Percentiles rank a stretch among this genome's conserved stretches.
These are phyloP conservation scores for Mycena latifolia DNA, from an alignment of 768 basidiomycete genomes.

Conservation along the genomic window DNA sequence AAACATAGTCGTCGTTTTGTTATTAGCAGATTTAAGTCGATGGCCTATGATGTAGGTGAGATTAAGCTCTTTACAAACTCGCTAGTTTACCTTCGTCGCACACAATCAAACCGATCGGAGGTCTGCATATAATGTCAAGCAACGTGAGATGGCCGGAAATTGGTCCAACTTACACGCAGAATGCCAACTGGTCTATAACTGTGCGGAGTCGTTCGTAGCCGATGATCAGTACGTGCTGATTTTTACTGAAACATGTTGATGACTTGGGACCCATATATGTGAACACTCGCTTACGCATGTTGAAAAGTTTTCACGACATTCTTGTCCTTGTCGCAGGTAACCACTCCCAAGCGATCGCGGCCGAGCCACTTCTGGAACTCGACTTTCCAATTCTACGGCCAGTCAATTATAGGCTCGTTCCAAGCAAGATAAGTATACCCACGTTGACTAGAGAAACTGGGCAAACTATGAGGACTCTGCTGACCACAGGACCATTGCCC, in stretches of 20 bases:
- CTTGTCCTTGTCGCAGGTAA: slow-evolving; percentile 62
- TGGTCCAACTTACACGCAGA: slow-evolving; percentile 66
- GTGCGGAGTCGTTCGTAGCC: slow-evolving; percentile 93
- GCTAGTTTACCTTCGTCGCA: slow-evolving; percentile 87
- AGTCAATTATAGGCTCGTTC: slow-evolving; percentile 5
- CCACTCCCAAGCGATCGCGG: slow-evolving; percentile 60
- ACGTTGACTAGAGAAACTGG: slow-evolving; percentile 92
- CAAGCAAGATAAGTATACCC: slow-evolving; percentile 36
- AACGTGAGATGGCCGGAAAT: not conserved
- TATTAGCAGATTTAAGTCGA: slow-evolving; percentile 90
- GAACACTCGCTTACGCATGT: slow-evolving; percentile 65
- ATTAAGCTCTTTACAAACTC: slow-evolving; percentile 1
- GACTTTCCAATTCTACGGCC: slow-evolving; percentile 87
- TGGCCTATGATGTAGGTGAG: slow-evolving; percentile 67
- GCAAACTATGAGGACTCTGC: slow-evolving; percentile 93
- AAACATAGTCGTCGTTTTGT: slow-evolving; percentile 92
- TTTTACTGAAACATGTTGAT: slow-evolving; percentile 57
- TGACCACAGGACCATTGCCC: slow-evolving; percentile 64
- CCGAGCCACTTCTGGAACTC: slow-evolving; percentile 96
- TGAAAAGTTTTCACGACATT: slow-evolving; percentile 75
- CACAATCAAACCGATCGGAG: slow-evolving; percentile 92
- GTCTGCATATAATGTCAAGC: slow-evolving; percentile 56
- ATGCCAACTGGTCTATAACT: slow-evolving; percentile 77
- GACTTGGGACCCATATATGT: not conserved
- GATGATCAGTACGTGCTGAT: slow-evolving; percentile 90